Evolutionary conservation across 306 rosid genomes (phyloP).

Genomic region (Inga laurina): DNA sequence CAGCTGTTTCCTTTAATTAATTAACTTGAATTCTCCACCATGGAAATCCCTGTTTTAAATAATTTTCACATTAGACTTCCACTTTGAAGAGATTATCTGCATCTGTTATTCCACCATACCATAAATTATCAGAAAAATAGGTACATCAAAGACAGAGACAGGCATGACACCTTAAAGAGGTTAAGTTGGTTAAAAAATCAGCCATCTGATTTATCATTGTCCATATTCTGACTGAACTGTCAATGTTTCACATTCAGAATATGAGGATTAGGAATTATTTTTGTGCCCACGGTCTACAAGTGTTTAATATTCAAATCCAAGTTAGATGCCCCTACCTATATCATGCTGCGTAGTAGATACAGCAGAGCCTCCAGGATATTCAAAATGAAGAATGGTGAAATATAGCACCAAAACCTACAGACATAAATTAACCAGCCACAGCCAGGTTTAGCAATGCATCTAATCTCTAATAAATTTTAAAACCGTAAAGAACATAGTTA

Average conservation of each 20-base stretch:
- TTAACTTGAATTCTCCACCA: constrained; percentile 25
- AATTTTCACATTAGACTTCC: constrained; percentile 5
- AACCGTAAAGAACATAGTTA: constrained; percentile 8
- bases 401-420: constrained; percentile 4
- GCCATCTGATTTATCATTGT: not conserved
- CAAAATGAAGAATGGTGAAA: constrained; percentile 17
- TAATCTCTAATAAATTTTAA: not conserved
- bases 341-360: not conserved
- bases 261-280: constrained; percentile 11
- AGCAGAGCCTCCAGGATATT: constrained; percentile 13
- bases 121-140: constrained; percentile 16
- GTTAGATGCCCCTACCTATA: not conserved
- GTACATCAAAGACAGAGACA: constrained; percentile 13
- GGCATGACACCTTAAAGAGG: not conserved
- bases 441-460: not conserved
- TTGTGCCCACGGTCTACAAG: not conserved
- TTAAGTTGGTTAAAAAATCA: not conserved
- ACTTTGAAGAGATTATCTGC: not conserved
- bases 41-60: constrained; percentile 13
- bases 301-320: not conserved
- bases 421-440: not conserved
- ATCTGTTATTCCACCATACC: not conserved
- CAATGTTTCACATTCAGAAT: not conserved
- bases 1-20: not conserved
- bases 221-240: constrained; percentile 8